Conservation (phyloP, 1,284 basidiomycete genomes). For the Golubevia sp. region DNA sequence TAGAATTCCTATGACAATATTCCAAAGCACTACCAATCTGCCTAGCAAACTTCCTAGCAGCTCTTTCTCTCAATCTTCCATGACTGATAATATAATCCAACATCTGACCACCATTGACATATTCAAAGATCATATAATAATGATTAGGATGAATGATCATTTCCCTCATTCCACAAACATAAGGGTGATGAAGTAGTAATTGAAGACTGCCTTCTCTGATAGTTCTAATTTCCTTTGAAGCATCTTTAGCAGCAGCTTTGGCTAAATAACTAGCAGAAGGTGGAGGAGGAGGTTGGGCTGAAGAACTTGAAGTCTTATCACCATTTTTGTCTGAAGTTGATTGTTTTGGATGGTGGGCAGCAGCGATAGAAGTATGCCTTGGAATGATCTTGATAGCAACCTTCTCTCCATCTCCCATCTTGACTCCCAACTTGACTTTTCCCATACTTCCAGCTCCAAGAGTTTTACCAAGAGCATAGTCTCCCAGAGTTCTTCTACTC, state of each 20-base stretch:
- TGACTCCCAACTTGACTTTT: conserved; percentile 94
- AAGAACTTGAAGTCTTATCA: background rate
- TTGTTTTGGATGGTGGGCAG: conserved; percentile 54
- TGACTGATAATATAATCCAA: conserved; percentile 99
- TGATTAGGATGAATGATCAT: conserved; percentile 72
- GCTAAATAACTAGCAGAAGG: conserved; percentile 41
- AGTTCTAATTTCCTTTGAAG: conserved; percentile 92
- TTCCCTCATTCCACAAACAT: conserved; percentile 98
- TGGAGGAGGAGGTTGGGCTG: conserved; percentile 16
- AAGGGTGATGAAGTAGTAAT: conserved; percentile 94
- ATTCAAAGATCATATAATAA: conserved; percentile 99
- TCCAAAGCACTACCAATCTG: conserved; percentile 95
- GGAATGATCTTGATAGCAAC: conserved; percentile 99
- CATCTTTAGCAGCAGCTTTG: conserved; percentile 72
- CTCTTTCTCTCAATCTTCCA: conserved; percentile 89
- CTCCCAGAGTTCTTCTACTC: conserved; percentile 69
- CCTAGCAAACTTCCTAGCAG: conserved; percentile 92
- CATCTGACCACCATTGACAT: conserved; percentile 98
- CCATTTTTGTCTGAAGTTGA: background rate
- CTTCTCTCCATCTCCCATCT: conserved; percentile 88
- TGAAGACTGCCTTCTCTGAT: conserved; percentile 91
- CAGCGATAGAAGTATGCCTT: conserved; percentile 70
- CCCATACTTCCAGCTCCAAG: conserved; percentile 98
- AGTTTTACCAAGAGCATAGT: conserved; percentile 95
- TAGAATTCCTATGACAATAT: conserved; percentile 95